These are phyloP conservation scores for Neurospora sp. DNA, from an alignment of 495 filamentous ascomycete genomes.

Conservation along the genomic window DNA sequence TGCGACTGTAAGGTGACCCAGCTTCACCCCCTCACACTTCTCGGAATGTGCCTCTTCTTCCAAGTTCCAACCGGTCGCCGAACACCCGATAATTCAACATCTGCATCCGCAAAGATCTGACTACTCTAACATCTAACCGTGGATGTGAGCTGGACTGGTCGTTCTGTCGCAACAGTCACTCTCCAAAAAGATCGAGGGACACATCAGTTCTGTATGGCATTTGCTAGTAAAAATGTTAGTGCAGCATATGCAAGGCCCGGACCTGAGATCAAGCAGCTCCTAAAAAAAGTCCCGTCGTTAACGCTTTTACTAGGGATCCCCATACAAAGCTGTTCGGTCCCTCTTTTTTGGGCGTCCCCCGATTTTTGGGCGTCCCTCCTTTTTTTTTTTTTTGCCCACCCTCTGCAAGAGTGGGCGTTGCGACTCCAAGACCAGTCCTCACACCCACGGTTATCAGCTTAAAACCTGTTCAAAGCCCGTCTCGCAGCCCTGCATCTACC, in stretches of 20 bases:
- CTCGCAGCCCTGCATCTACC: neutral
- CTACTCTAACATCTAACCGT: neutral
- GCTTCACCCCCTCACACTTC: neutral
- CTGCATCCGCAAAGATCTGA: neutral
- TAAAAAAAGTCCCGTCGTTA: neutral
- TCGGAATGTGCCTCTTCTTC: neutral
- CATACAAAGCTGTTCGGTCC: neutral
- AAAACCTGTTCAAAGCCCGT: neutral
- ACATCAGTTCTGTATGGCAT: neutral
- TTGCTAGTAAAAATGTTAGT: neutral
- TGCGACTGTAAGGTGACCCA: neutral
- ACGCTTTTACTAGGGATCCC: neutral
- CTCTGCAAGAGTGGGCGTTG: neutral
- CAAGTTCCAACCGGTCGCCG: neutral
- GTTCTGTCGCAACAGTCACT: too few relatives aligned
- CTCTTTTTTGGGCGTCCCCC: neutral
- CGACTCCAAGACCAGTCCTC: neutral
- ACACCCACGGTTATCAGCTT: neutral
- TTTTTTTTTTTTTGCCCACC: neutral
- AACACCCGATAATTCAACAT: neutral
- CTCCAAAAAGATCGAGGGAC: neutral
- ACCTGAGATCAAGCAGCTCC: neutral
- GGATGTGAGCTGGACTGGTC: neutral
- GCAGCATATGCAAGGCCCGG: neutral
- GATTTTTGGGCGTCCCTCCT: neutral